Base-by-base conservation (phyloP, 1,284 basidiomycete genomes). In the Naganishia sp. region DNA sequence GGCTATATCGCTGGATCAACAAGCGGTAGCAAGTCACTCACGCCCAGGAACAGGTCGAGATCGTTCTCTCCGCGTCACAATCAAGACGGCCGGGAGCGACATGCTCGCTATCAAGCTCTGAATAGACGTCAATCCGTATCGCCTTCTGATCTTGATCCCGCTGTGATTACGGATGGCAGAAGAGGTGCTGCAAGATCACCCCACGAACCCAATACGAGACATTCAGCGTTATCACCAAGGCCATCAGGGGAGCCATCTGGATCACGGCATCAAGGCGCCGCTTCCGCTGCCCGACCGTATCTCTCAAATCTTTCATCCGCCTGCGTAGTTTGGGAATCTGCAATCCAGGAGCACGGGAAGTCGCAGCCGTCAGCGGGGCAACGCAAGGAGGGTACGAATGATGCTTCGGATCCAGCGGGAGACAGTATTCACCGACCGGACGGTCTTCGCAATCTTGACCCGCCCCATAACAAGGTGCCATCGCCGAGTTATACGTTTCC, bases 401-500 rank as follows among this genome's bases (percentile, higher is more conserved):
- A 11, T 21, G 49, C 35, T 5, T 9, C 13, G 4, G 35, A 39
- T 39, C 7, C 3, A 9, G 13, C 35, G 28, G 28, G 28, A 28
- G 28, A 5, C 35, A 39, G 11, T 15, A 10, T 47, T 7, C 18
- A 47, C 31, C 32, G 47, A 50, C 10, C 47, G 6, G 47, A 51
- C 18, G 35, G 5, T 28, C 17, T 23, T 47, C 21, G 31, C 6
- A 23, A 41, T 11, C 21, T 35, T 18, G 42, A 15, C 1, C 9
- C n/a, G 5, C n/a, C 23, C 1, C 18, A 23, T 15, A 28, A 42
- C 13, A 61, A 61, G 25, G 23, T 25, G n/a, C 15, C 58, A 31
- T 28, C 47, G n/a, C 31, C 58, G 7, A 43, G 15, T 10, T 61
- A 51, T 15, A 42, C 58, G 15, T 61, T 51, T 32, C 58, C 58